Conservation (phyloP, 1,284 basidiomycete species). For the Mycena citricolor region DNA sequence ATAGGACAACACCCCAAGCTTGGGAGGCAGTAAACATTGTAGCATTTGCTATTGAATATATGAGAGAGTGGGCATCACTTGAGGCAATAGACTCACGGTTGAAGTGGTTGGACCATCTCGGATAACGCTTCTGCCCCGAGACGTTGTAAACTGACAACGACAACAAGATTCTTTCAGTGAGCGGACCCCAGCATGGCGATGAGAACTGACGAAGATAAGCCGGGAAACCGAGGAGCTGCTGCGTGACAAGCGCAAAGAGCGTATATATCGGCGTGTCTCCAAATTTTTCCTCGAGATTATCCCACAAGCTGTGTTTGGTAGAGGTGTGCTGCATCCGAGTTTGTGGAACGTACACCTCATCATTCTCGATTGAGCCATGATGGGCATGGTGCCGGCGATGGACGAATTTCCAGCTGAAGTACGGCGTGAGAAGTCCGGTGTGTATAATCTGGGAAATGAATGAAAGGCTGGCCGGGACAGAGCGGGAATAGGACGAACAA, state of each 20-base stretch:
- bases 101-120: slow-evolving; percentile 61
- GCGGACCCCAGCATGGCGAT: no score
- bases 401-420: slow-evolving; percentile 53
- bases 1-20: slow-evolving; percentile 49
- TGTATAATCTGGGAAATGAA: slow-evolving; percentile 44
- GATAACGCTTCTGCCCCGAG: slow-evolving; percentile 67
- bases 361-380: slow-evolving; percentile 55
- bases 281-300: slow-evolving; percentile 42
- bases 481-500: no score
- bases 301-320: slow-evolving; percentile 48
- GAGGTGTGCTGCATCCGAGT: slow-evolving; percentile 50
- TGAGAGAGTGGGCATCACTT: not conserved
- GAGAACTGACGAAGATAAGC: slow-evolving; percentile 58
- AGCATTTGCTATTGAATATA: slow-evolving; percentile 42
- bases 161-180: no score
- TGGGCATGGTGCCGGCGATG: slow-evolving; percentile 53
- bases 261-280: slow-evolving; percentile 62
- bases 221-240: slow-evolving; percentile 75
- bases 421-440: slow-evolving; percentile 50
- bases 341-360: slow-evolving; percentile 61
- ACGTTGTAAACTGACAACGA: slow-evolving; percentile 50
- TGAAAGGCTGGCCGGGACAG: no score
- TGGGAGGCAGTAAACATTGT: slow-evolving; percentile 52
- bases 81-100: slow-evolving; percentile 43
- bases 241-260: slow-evolving; percentile 49